Percentiles rank a stretch among this genome's conserved stretches.
These are phyloP conservation scores for Sugiyamaella grinbergsii DNA, from an alignment of 1,139 yeast genomes.

Conservation along the genomic window DNA sequence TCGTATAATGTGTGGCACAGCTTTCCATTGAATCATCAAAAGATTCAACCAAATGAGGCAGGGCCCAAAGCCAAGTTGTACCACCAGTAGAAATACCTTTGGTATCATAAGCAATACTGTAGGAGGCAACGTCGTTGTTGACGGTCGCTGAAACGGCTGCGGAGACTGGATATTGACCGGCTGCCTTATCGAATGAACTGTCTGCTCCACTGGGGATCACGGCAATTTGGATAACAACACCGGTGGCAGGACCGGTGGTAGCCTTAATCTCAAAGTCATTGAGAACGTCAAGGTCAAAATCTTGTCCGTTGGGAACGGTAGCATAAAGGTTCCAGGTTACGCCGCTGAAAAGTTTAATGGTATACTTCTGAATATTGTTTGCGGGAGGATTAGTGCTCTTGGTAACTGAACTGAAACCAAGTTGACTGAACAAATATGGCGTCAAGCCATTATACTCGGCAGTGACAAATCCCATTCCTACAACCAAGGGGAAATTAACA, in stretches of 20 bases:
- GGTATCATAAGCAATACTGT: conserved; percentile 55
- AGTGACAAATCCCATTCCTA: conserved; percentile 81
- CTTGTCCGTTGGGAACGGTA: conserved; percentile 49
- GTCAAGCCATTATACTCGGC: conserved; percentile 63
- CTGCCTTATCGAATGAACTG: conserved; percentile 55
- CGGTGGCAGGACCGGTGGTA: conserved; percentile 51
- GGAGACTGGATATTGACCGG: conserved; percentile 58
- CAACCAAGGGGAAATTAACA: conserved; percentile 50
- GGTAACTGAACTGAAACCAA: conserved; percentile 54
- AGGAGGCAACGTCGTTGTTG: conserved; percentile 48
- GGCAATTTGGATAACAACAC: conserved; percentile 63
- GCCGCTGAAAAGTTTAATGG: conserved; percentile 53
- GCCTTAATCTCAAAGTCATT: conserved; percentile 48
- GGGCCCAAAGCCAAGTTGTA: conserved; percentile 59
- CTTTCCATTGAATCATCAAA: conserved; percentile 46
- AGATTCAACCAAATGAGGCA: conserved; percentile 70
- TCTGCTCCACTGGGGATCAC: conserved; percentile 50
- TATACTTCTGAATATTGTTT: conserved; percentile 54
- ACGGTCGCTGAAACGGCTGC: conserved; percentile 47
- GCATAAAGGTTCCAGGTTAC: conserved; percentile 63
- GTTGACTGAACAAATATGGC: conserved; percentile 55
- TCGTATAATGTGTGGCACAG: conserved; percentile 51
- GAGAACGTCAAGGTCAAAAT: conserved; percentile 45
- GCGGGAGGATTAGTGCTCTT: conserved; percentile 42
- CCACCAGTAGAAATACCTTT: conserved; percentile 57